Evolutionary conservation across 805 yeast genomes (phyloP), one percentile per base, ranked within the genome.

Genomic region (Phaffomyces antillensis): DNA sequence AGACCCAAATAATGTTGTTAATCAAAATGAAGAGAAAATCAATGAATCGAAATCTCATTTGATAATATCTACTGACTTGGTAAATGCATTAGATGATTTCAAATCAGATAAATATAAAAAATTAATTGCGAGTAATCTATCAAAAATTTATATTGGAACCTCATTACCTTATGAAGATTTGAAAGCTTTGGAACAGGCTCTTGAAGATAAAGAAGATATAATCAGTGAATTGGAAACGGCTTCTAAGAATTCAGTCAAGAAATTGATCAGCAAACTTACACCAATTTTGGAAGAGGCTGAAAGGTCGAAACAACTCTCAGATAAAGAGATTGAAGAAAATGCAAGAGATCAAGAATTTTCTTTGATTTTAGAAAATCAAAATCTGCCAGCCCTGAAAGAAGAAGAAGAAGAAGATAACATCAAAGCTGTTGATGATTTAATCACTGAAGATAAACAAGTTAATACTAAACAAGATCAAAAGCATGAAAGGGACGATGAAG

Each of bases 1-100:
- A 17, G 91, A 88, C 59, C 95, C 96, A 7, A 65, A 67, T 37
- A 76, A 79, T 50, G 64, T 82, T 9, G 87, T 79, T 3, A 73
- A 76, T 47, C 63, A 67, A 36, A 53, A 68, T 1, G 68, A 68
- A 7, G 75, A 66, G 3, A 73, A 66, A 2, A 62, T 70, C 4
- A 57, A 56, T 5, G 55, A 55, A n/a, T 75, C 77, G 36, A 60
- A 72, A 11, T 64, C 77, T 7, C 93, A 85, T 50, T 59, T 81
- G 4, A 71, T 70, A 52, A 76, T 83, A 49, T 76, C 77, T 0
- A 59, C 72, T 26, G 81, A 79, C 24, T 62, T 85, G 11, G 56
- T 86, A 39, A 71, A 70, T 26, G 68, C 75, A 0, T 64, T 83
- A 20, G 72, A 65, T 7, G 64, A 61, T 26, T 56, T 67, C 31